Evolutionary conservation across 805 yeast species (phyloP), one percentile per base, ranked within the genome.

Genomic region (Scheffersomyces stipitis): DNA sequence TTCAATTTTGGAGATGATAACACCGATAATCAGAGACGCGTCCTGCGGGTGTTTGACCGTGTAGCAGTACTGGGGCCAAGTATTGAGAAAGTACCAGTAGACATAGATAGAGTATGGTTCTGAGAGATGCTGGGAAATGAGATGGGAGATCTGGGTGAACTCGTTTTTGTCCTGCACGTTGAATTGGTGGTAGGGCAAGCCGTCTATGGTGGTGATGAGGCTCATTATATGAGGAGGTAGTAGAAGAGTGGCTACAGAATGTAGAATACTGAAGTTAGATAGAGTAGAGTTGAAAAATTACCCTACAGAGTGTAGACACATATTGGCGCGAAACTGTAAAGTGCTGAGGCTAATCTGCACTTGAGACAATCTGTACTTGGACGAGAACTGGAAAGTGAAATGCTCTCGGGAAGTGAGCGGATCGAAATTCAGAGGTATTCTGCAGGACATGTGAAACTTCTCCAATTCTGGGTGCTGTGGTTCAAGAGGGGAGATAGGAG

Each of bases 91-190:
- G 64, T 83, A 93, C 55, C 96, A 75, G 61, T 90, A 93, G 2
- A 93, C 97, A 52, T 87, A 93, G 14, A 87, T 76, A 3, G 97
- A 90, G 57, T 93, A 93, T 0, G 99, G 98, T 60, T 93, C 99
- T 18, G 93, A 83, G 27, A 93, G 68, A 58, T 90, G 93, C 8
- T 67, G 69, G 28, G 83, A 77, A 8, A 91, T 81, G 31, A 91
- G 69, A 8, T 55, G 52, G 49, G 77, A 73, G 10, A 84, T 66
- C 18, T 69, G 71, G 9, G 65, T 56, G 41, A 83, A 71, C 42
- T 83, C 78, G 2, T 51, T 49, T 34, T 63, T 14, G 35, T 31
- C 34, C 15, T 33, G 23, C 8, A 42, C 42, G 38, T 62, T 46
- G 39, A 58, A 58, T 37, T 44, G 42, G 33, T 48, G 44, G 45